phyloP scores from a whole-genome alignment of 352 stramenopile species.

The Pythium insidiosum region DNA sequence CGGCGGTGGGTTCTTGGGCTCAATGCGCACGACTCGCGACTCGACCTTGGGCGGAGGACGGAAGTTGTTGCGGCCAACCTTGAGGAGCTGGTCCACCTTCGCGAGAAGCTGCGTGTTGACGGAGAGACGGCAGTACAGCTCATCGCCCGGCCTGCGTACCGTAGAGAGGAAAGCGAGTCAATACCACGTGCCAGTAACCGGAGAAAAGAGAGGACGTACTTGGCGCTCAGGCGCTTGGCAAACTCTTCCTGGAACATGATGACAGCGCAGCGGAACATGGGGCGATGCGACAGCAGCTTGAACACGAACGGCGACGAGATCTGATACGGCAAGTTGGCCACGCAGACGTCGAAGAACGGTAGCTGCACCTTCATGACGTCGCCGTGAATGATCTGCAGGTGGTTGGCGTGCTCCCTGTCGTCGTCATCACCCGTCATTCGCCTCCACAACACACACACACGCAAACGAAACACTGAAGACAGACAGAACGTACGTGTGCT shows the following conservation, averaged over 20 bases:
- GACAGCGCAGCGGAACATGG: slow-evolving; percentile 98
- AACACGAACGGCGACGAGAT: slow-evolving; percentile 99
- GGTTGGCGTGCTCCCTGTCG: slow-evolving; percentile 79
- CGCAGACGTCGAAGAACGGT: slow-evolving; percentile 99
- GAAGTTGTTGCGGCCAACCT: slow-evolving; percentile 99
- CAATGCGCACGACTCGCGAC: slow-evolving; percentile 95
- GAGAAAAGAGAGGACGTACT: slow-evolving; percentile 24
- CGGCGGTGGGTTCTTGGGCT: slow-evolving; percentile 97
- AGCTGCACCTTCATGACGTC: slow-evolving; percentile 99
- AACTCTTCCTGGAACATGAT: slow-evolving; percentile 99
- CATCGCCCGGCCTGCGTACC: slow-evolving; percentile 84
- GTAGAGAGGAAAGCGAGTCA: too few relatives aligned
- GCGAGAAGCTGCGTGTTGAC: slow-evolving; percentile 99
- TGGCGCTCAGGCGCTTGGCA: slow-evolving; percentile 96
- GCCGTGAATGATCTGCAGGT: slow-evolving; percentile 98
- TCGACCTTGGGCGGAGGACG: slow-evolving; percentile 96
- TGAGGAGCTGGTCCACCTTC: slow-evolving; percentile 98
- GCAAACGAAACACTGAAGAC: background rate
- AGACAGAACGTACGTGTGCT: slow-evolving; percentile 83
- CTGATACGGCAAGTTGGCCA: slow-evolving; percentile 99
- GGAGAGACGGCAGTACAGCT: slow-evolving; percentile 97
- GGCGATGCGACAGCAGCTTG: slow-evolving; percentile 96
- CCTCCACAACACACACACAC: background rate
- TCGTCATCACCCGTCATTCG: background rate
- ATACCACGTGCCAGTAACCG: too few relatives aligned